These are phyloP conservation scores for Fusarium burgessii DNA, from an alignment of 2,329 filamentous ascomycete species.

Conservation along the genomic window DNA sequence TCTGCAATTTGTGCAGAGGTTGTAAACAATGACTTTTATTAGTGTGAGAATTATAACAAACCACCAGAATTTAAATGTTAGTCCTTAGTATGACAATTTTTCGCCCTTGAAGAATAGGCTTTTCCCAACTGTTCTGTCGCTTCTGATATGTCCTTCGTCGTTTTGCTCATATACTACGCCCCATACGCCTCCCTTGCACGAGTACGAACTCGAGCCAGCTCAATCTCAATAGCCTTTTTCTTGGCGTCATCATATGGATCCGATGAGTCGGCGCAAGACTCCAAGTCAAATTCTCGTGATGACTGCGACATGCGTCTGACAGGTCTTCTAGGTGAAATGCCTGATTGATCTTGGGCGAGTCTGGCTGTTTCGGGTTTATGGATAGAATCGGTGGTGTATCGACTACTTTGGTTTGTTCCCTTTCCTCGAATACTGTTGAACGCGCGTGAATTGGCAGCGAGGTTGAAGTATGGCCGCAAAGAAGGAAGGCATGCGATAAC, in stretches of 20 bases:
- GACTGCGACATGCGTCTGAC: background rate
- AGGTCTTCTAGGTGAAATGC: background rate
- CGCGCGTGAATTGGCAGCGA: slow-evolving; percentile 23
- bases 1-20: accelerated
- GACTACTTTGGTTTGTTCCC: background rate
- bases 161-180: background rate
- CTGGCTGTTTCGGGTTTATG: background rate
- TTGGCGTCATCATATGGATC: background rate
- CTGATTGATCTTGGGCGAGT: background rate
- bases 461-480: slow-evolving; percentile 28
- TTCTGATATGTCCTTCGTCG: accelerated
- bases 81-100: background rate
- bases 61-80: too few relatives aligned
- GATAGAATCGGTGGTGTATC: background rate
- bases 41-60: background rate
- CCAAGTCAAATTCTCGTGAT: background rate
- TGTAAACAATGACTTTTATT: background rate
- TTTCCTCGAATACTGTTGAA: slow-evolving; percentile 2
- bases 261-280: background rate
- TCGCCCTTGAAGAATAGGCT: accelerated
- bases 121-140: accelerated
- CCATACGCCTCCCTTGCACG: background rate
- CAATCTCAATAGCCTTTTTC: background rate
- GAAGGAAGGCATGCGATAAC: slow-evolving; percentile 28
- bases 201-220: background rate